phyloP scores from a whole-genome alignment of 1,139 yeast species.

The Kluyveromyces sp. region DNA sequence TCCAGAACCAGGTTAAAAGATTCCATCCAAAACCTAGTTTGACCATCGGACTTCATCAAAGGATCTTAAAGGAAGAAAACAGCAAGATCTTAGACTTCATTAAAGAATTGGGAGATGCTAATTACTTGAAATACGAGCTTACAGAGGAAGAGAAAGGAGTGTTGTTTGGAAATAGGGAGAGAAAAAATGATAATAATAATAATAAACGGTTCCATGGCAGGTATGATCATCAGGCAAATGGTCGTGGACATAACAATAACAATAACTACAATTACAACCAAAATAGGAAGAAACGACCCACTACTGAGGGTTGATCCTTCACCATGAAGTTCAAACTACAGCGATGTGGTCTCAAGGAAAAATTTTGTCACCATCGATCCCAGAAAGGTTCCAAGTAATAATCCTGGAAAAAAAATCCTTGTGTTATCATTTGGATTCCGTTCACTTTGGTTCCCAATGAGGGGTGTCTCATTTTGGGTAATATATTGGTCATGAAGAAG shows the following conservation, averaged over 20 bases:
- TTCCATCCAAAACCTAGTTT: constrained; percentile 23
- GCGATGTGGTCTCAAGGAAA: constrained; percentile 7
- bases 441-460: too few species aligned
- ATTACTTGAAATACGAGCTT: constrained; percentile 23
- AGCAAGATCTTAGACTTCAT: constrained; percentile 24
- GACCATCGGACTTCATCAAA: constrained; percentile 24
- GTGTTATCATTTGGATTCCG: too few species aligned
- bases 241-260: not conserved
- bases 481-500: not conserved
- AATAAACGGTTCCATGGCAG: not conserved
- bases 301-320: too few species aligned
- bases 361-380: constrained; percentile 23
- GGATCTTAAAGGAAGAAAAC: constrained; percentile 28
- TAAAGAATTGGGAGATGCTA: constrained; percentile 27
- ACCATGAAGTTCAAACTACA: too few species aligned
- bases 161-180: constrained; percentile 20
- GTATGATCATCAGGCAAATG: not conserved
- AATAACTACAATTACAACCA: not conserved
- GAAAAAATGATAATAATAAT: constrained; percentile 5
- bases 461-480: too few species aligned
- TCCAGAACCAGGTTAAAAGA: constrained; percentile 27
- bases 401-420: constrained; percentile 18
- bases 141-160: constrained; percentile 26
- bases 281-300: too few species aligned
- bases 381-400: constrained; percentile 23